These are phyloP conservation scores for Syzygium aqueum DNA, from an alignment of 345 rosid genomes.

Conservation along the genomic window DNA sequence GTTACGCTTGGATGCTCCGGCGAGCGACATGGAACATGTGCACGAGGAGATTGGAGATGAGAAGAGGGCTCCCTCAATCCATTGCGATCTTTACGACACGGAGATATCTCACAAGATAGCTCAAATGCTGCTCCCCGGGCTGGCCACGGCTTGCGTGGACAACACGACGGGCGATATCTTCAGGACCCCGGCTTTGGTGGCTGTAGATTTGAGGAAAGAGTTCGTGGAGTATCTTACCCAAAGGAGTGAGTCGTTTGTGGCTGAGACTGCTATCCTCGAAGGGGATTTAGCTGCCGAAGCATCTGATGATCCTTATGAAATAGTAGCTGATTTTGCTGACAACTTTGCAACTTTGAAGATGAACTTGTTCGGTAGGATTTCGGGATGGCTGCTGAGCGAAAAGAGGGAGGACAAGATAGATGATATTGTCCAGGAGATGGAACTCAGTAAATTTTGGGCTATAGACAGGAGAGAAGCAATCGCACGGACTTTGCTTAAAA, in stretches of 20 bases:
- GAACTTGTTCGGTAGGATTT: slow-evolving; percentile 68
- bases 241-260: slow-evolving; percentile 73
- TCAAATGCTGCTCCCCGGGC: slow-evolving; percentile 58
- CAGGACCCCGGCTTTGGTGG: slow-evolving; percentile 64
- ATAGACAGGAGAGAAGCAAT: slow-evolving; percentile 46
- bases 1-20: slow-evolving; percentile 31
- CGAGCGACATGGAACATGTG: slow-evolving; percentile 23
- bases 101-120: slow-evolving; percentile 56
- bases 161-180: slow-evolving; percentile 80
- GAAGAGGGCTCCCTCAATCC: slow-evolving; percentile 39
- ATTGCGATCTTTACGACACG: slow-evolving; percentile 58
- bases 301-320: slow-evolving; percentile 67
- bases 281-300: slow-evolving; percentile 34
- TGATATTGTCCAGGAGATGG: slow-evolving; percentile 85
- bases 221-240: slow-evolving; percentile 53
- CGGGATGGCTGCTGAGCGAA: slow-evolving; percentile 81
- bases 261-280: slow-evolving; percentile 53
- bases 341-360: slow-evolving; percentile 66
- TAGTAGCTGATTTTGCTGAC: slow-evolving; percentile 54
- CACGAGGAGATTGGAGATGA: slow-evolving; percentile 51
- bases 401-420: slow-evolving; percentile 81
- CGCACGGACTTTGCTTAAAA: slow-evolving; percentile 51
- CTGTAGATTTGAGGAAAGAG: slow-evolving; percentile 65
- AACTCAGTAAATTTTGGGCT: slow-evolving; percentile 69
- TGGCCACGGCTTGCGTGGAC: slow-evolving; percentile 79